Base-by-base conservation (phyloP, 2,329 filamentous ascomycete genomes). In the Phoma sp. region DNA sequence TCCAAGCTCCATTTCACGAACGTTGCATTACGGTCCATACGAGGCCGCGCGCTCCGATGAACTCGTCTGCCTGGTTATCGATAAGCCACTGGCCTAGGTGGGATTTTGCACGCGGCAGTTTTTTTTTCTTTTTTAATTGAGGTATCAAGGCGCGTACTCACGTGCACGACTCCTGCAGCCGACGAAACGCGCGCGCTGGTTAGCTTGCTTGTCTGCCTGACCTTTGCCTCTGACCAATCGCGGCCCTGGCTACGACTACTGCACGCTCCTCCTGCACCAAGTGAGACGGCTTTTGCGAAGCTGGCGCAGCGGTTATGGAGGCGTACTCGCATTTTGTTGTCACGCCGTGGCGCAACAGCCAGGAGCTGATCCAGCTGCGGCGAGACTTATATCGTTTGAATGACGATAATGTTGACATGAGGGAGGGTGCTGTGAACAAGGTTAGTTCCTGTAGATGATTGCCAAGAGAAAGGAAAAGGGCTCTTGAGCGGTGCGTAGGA, bases 311-410 rank as follows among this genome's bases (percentile, higher is more conserved):
- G 38, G 37, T 22, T 47, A 67, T 65, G 62, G 62, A 63, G 19
- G 43, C 55, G 24, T 41, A 54, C 40, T 37, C 61, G 41, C 49
- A 54, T 27, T 91, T 90, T 76, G 81, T 88, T 59, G 86, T 89
- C 68, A 91, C 88, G 50, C 88, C 88, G 31, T 92, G 89, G 89
- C 86, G 88, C 61, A 78, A 84, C 73, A 82, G 81, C 50, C 70
- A 77, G 54, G 88, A 92, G 71, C 84, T 93, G 57, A 81, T 91
- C 53, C 74, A 78, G 43, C 84, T 92, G 49, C 84, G 89, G 57
- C 73, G 78, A 48, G 83, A 88, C 63, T 83, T 93, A 63, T 92
- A 90, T 73, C 78, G 80, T 21, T 53, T 57, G 21, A 51, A 50
- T 22, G 62, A 64, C 21, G 56, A 38, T 65, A 52, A 55, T 38